Conservation (phyloP, 106 monocot species). For the Alisma plantagoaquatica region DNA sequence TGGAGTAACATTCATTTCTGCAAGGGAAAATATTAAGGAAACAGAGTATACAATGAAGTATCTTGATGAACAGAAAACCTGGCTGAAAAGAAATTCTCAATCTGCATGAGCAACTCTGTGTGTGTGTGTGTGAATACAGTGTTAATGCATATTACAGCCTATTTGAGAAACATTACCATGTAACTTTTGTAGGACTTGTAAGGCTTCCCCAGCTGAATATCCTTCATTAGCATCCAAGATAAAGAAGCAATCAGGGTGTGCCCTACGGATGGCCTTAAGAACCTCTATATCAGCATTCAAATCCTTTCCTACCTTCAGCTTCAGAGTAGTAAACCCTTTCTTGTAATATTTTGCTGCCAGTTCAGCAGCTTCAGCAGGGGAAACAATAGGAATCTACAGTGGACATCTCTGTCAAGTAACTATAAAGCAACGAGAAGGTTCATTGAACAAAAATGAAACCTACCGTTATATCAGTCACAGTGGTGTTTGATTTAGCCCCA, state of each 20-base stretch:
- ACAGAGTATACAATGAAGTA: too few species aligned
- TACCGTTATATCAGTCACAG: conserved; percentile 72
- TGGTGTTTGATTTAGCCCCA: conserved; percentile 60
- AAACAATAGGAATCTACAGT: conserved; percentile 87
- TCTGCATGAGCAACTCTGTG: too few species aligned
- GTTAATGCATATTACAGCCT: too few species aligned
- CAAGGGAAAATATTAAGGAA: too few species aligned
- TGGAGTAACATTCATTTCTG: conserved; percentile 73
- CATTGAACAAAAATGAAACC: conserved; percentile 4
- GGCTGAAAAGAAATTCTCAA: too few species aligned
- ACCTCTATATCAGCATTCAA: conserved; percentile 72
- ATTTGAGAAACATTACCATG: too few species aligned
- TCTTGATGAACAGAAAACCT: too few species aligned
- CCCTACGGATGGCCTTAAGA: conserved; percentile 52
- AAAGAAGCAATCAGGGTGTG: conserved; percentile 75
- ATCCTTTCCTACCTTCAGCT: conserved; percentile 83
- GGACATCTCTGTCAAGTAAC: background rate
- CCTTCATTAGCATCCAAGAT: conserved; percentile 97
- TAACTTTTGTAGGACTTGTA: conserved; percentile 78
- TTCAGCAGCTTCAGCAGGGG: conserved; percentile 69
- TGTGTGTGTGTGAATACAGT: too few species aligned
- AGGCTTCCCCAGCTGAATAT: conserved; percentile 60
- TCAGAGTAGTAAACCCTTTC: conserved; percentile 64
- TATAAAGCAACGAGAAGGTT: background rate
- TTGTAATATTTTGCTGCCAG: conserved; percentile 65